Conservation (phyloP, 345 rosid genomes). For the Acer negundo region DNA sequence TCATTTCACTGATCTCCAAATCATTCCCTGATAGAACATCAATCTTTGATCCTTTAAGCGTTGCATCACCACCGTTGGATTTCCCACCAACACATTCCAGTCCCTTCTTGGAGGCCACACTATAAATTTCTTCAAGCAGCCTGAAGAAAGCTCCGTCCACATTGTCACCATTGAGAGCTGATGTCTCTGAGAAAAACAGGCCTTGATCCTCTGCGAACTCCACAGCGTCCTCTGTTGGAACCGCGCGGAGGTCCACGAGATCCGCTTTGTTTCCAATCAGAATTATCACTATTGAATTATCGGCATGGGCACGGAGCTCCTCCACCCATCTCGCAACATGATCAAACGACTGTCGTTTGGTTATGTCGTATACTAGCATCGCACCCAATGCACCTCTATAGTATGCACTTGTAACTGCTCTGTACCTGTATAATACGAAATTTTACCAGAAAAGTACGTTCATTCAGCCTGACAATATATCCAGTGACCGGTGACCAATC, state of each 20-base stretch:
- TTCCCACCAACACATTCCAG: constrained; percentile 35
- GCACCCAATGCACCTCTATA: constrained; percentile 80
- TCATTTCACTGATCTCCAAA: constrained; percentile 59
- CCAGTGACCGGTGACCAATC: too few relatives aligned
- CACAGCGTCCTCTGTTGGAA: constrained; percentile 68
- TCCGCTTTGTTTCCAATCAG: constrained; percentile 84
- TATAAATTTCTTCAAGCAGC: constrained; percentile 61
- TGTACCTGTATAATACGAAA: constrained; percentile 42
- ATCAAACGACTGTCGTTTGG: constrained; percentile 65
- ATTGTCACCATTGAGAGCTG: constrained; percentile 76
- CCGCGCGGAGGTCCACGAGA: constrained; percentile 61
- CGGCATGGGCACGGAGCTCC: constrained; percentile 80
- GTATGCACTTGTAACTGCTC: constrained; percentile 83
- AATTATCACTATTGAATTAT: constrained; percentile 68
- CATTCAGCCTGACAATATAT: too few relatives aligned
- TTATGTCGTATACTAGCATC: constrained; percentile 73
- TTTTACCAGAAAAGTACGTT: too few relatives aligned
- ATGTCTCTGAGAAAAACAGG: constrained; percentile 76
- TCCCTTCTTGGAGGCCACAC: constrained; percentile 48
- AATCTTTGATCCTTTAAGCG: constrained; percentile 60
- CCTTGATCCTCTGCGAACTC: constrained; percentile 82
- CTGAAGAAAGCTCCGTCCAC: constrained; percentile 72
- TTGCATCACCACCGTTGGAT: constrained; percentile 25
- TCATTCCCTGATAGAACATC: constrained; percentile 61
- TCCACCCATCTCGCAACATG: constrained; percentile 76